Conservation (phyloP, 2,329 filamentous ascomycete species). For the Thielaviopsis punctulata region DNA sequence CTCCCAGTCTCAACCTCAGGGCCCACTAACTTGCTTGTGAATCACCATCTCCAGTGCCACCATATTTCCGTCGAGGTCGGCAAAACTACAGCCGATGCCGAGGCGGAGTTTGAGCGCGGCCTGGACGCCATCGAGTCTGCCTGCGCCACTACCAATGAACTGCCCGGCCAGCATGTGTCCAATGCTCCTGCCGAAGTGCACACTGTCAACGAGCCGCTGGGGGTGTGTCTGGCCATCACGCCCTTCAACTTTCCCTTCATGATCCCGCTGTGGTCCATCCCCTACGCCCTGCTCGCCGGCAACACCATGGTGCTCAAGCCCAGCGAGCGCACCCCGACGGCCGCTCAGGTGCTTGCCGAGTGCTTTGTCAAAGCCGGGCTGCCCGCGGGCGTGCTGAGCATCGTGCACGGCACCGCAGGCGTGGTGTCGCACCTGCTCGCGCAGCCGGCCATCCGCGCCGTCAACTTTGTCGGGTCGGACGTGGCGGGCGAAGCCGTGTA, state of each 20-base stretch:
- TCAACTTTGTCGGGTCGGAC: constrained; percentile 63
- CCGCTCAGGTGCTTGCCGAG: constrained; percentile 22
- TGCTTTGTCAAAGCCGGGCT: constrained; percentile 58
- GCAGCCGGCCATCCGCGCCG: constrained; percentile 52
- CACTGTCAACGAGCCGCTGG: constrained; percentile 24
- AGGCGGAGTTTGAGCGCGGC: constrained; percentile 14
- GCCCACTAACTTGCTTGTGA: constrained; percentile 4
- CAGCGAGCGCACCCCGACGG: constrained; percentile 35
- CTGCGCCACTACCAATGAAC: constrained; percentile 10
- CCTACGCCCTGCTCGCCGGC: constrained; percentile 30
- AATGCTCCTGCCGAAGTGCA: constrained; percentile 7
- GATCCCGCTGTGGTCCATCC: constrained; percentile 29
- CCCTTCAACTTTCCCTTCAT: constrained; percentile 37
- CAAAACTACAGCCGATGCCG: constrained; percentile 14
- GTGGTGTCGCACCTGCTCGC: constrained; percentile 47
- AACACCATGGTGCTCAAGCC: constrained; percentile 35
- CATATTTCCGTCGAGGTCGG: constrained; percentile 13
- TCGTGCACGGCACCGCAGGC: constrained; percentile 45
- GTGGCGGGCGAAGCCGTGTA: constrained; percentile 55
- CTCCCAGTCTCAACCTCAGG: no score
- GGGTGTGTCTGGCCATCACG: constrained; percentile 36
- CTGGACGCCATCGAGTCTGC: constrained; percentile 14
- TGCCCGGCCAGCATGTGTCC: constrained; percentile 7
- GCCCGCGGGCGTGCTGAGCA: constrained; percentile 56
- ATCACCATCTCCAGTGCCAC: neutral